These are phyloP conservation scores for Dactylorhiza incarnata DNA, from an alignment of 106 monocot genomes.

Conservation along the genomic window DNA sequence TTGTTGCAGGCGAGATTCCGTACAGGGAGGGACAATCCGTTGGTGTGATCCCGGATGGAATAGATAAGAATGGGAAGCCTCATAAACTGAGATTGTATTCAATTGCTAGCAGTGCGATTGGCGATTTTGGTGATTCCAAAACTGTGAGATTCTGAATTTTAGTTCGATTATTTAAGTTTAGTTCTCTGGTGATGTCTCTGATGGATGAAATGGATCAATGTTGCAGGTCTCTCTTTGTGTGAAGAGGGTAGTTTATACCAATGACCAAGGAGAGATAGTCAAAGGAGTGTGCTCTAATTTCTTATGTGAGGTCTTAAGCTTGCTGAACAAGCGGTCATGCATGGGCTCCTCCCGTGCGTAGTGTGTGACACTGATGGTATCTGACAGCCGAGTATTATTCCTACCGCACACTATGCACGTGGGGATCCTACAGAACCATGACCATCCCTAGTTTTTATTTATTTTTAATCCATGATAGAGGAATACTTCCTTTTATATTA, in stretches of 20 bases:
- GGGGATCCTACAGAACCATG: too few species aligned
- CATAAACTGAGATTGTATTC: conserved; percentile 93
- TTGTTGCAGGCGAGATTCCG: conserved; percentile 56
- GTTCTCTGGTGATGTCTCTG: neutral
- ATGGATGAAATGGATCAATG: neutral
- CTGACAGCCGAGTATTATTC: too few species aligned
- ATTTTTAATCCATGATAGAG: neutral
- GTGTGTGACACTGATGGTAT: too few species aligned
- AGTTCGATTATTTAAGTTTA: neutral
- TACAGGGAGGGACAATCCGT: conserved; percentile 98
- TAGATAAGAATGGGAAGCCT: conserved; percentile 95
- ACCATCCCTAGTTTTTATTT: too few species aligned
- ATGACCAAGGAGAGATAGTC: conserved; percentile 92
- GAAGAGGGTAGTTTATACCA: conserved; percentile 88
- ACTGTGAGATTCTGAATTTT: conserved; percentile 44
- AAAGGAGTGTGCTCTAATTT: conserved; percentile 99
- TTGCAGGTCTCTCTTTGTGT: conserved; percentile 92
- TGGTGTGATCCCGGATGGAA: conserved; percentile 81
- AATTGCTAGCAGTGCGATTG: conserved; percentile 95
- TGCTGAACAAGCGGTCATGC: neutral
- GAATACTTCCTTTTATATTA: neutral
- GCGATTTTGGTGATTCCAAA: conserved; percentile 91
- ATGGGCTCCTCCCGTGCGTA: too few species aligned
- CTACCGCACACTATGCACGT: too few species aligned
- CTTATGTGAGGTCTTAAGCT: conserved; percentile 54